Evolutionary conservation across 2,329 filamentous ascomycete species (phyloP), one percentile per base, ranked within the genome.

Genomic region (Diaporthe citrichinensis): DNA sequence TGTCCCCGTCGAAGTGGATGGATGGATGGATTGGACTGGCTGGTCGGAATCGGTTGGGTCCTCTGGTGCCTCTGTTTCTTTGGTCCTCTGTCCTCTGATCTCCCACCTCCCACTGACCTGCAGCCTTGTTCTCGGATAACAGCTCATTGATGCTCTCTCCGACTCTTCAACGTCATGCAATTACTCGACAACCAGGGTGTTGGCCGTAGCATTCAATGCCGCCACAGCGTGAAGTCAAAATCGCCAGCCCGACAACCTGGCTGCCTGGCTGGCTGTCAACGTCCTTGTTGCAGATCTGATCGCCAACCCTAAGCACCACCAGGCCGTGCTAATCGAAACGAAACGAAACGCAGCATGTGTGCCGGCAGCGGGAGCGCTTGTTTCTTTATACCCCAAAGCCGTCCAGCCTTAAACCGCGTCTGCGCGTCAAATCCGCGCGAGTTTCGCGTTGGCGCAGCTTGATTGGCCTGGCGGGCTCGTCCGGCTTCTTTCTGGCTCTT

Each of bases 361-460:
- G 59, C 65, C 65, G 49, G 49, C 65, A 69, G 65, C 58, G 71
- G 71, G 71, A 65, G 71, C 71, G 71, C 71, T 65, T 73, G 71
- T 65, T 65, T 73, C 71, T 73, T 73, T 65, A 65, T 65, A 73
- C 12, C n/a, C 25, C 49, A 36, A 65, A n/a, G 46, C 46, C 46
- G 36, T 36, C 71, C 71, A 73, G 58, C 71, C 71, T 73, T 73
- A 73, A 53, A 68, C 46, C 75, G 75, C 75, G 75, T 59, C 73
- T 76, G 73, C 75, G 75, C 68, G 75, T 72, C 73, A 69, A 68
- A 74, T 53, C 67, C 72, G 75, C 68, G 75, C 68, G 36, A 55
- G 68, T 41, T 65, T 76, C 75, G 75, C 74, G 74, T 44, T 28
- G 67, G 8, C 25, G 15, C 62, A 14, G 34, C 46, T 44, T 59